A percentile compares a stretch with the other conserved stretches of the same genome.
Conservation (phyloP, 805 yeast genomes). For the Metschnikowia henanensis region DNA sequence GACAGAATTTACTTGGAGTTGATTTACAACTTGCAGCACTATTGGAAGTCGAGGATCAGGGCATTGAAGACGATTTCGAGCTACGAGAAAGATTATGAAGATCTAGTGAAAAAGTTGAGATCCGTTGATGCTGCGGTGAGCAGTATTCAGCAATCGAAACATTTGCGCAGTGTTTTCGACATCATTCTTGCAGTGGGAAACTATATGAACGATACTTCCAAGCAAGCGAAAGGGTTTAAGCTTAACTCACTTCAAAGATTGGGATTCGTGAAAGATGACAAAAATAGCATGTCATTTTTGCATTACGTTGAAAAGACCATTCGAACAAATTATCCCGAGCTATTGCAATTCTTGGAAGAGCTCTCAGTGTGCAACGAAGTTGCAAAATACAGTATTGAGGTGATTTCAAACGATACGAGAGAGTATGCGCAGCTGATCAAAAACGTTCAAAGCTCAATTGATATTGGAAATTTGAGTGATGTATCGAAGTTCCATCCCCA, state of each 20-base stretch:
- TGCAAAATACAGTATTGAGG: constrained; percentile 63
- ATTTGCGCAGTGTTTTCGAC: constrained; percentile 58
- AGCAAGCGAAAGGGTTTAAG: constrained; percentile 69
- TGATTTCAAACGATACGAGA: constrained; percentile 55
- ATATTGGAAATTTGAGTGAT: constrained; percentile 66
- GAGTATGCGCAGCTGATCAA: constrained; percentile 53
- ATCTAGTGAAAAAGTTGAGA: constrained; percentile 64
- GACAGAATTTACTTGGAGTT: constrained; percentile 83
- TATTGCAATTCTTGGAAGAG: constrained; percentile 61
- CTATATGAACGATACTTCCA: constrained; percentile 72
- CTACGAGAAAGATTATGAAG: constrained; percentile 77
- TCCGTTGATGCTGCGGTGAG: constrained; percentile 60
- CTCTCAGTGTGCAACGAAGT: constrained; percentile 51
- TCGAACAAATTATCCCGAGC: constrained; percentile 65
- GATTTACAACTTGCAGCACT: constrained; percentile 78
- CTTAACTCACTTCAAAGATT: constrained; percentile 67
- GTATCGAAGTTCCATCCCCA: constrained; percentile 61
- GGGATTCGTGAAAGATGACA: constrained; percentile 69
- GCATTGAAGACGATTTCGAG: constrained; percentile 70
- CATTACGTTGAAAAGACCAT: constrained; percentile 73
- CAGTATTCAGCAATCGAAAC: constrained; percentile 49
- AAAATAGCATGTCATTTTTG: constrained; percentile 66
- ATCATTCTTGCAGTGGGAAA: constrained; percentile 75
- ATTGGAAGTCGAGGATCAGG: constrained; percentile 91
- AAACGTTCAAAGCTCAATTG: constrained; percentile 53